These are phyloP conservation scores for Stephanodiscus triporus DNA, from an alignment of 108 stramenopile species.

Conservation along the genomic window DNA sequence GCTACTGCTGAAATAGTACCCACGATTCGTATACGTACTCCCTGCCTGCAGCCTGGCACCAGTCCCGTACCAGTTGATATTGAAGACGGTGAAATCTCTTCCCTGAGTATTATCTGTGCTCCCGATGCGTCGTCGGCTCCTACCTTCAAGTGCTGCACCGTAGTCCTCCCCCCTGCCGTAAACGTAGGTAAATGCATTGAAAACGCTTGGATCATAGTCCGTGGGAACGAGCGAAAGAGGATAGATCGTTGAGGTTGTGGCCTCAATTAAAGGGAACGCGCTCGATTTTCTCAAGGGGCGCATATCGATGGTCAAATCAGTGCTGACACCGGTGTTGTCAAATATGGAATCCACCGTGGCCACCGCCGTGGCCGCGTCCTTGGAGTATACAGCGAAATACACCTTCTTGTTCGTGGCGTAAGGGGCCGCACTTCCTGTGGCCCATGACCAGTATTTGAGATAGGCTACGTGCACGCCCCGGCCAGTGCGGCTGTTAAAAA, in stretches of 20 bases:
- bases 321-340: background rate
- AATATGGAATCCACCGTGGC: conserved; percentile 11
- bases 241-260: background rate
- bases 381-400: conserved; percentile 25
- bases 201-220: conserved; percentile 12
- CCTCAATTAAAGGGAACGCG: too few relatives aligned
- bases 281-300: background rate
- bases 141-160: background rate
- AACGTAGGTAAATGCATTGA: conserved; percentile 22
- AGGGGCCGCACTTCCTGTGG: too few relatives aligned
- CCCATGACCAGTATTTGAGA: conserved; percentile 8
- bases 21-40: conserved; percentile 17
- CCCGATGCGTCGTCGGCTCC: conserved; percentile 2
- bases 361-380: background rate
- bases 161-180: conserved; percentile 21
- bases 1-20: background rate
- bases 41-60: conserved; percentile 5
- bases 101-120: background rate
- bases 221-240: background rate
- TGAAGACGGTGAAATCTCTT: conserved; percentile 24
- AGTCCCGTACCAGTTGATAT: conserved; percentile 8
- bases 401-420: conserved; percentile 4
- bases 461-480: conserved; percentile 7
- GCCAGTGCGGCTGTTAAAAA: conserved; percentile 5
- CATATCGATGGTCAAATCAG: background rate